Conservation (phyloP, 176 grass and related monocot genomes). For the Paspalum notatum region DNA sequence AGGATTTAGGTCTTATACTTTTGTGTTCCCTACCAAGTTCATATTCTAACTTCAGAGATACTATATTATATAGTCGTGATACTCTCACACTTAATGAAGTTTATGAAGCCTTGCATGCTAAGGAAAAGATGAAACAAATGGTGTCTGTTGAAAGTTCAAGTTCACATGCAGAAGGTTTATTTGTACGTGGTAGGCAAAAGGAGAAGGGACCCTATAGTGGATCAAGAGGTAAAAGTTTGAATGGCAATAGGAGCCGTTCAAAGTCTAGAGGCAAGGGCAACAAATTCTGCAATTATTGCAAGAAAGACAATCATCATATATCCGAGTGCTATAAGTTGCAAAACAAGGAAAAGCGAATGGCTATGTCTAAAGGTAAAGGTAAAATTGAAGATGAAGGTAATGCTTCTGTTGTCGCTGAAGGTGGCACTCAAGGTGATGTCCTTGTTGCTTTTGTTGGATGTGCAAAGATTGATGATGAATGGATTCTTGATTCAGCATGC, state of each 20-base stretch:
- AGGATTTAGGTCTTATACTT: constrained; percentile 10
- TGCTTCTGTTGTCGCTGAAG: not conserved
- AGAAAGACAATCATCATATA: constrained; percentile 12
- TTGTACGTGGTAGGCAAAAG: not conserved
- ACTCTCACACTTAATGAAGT: constrained; percentile 22
- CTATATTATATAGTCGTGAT: not conserved
- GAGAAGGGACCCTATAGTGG: not conserved
- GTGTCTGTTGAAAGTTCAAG: not conserved
- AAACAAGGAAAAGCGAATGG: constrained; percentile 18
- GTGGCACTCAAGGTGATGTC: not conserved
- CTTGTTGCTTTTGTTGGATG: constrained; percentile 3
- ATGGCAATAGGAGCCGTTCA: not conserved
- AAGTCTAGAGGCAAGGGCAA: not conserved
- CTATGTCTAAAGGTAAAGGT: not conserved
- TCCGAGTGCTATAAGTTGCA: constrained; percentile 16
- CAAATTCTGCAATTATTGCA: constrained; percentile 15
- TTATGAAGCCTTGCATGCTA: constrained; percentile 1
- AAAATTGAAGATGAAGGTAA: constrained; percentile 15
- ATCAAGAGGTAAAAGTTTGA: not conserved
- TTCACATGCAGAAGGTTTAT: not conserved
- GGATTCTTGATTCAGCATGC: constrained; percentile 22
- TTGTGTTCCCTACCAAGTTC: not conserved
- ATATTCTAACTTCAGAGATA: not conserved
- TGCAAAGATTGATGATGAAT: not conserved
- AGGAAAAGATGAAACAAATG: constrained; percentile 13